Conservation (phyloP, 306 rosid species). For the Vigna angularis region DNA sequence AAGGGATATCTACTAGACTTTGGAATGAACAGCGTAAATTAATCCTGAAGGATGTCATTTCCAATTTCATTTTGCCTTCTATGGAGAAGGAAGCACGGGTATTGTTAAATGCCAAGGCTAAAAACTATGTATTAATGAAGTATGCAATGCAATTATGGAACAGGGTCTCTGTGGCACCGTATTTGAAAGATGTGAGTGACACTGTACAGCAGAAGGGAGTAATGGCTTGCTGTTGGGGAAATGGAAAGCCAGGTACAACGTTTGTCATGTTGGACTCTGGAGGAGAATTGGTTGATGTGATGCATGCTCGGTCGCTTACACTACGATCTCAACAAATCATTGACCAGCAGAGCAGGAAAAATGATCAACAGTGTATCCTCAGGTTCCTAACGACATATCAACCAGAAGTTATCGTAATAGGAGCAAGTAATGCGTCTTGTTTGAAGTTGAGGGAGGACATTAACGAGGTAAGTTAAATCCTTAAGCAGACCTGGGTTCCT, state of each 20-base stretch:
- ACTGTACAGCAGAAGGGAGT: constrained; percentile 41
- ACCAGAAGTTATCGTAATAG: constrained; percentile 52
- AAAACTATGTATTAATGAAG: constrained; percentile 49
- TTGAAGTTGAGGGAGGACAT: constrained; percentile 57
- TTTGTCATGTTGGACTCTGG: constrained; percentile 57
- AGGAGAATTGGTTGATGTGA: constrained; percentile 54
- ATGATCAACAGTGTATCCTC: constrained; percentile 50
- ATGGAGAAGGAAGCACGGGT: constrained; percentile 59
- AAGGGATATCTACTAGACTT: constrained; percentile 41
- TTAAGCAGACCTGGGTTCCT: not conserved
- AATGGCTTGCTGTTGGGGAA: constrained; percentile 60
- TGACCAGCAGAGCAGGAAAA: constrained; percentile 53
- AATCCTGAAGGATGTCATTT: constrained; percentile 52
- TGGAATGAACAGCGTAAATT: constrained; percentile 60
- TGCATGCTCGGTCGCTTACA: constrained; percentile 57
- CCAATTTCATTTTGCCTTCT: constrained; percentile 53
- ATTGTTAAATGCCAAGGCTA: constrained; percentile 50
- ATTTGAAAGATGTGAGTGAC: constrained; percentile 31
- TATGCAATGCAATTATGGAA: constrained; percentile 57
- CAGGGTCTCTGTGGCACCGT: constrained; percentile 53
- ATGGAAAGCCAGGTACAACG: constrained; percentile 57
- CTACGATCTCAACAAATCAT: constrained; percentile 49
- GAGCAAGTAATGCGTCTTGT: constrained; percentile 55
- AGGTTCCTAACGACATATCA: constrained; percentile 49
- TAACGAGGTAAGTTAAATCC: constrained; percentile 49